phyloP scores from a whole-genome alignment of 2,329 filamentous ascomycete genomes.

The Penicillium sp. region DNA sequence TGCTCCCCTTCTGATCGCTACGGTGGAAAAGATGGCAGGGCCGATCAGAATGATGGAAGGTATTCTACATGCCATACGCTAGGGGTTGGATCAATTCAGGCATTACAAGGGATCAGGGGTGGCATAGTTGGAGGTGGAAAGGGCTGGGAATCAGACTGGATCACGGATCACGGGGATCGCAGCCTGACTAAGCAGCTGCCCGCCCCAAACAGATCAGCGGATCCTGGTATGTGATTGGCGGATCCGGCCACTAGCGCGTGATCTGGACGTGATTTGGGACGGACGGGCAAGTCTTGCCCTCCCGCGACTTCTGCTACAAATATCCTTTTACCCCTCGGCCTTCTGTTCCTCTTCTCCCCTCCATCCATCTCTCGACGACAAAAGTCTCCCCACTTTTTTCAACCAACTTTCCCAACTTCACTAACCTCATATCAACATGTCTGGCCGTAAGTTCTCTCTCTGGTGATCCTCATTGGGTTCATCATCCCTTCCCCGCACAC shows the following conservation, averaged over 20 bases:
- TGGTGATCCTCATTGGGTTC: neutral
- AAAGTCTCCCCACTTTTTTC: slow-evolving; percentile 27
- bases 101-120: neutral
- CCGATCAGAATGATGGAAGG: slow-evolving; percentile 18
- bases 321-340: slow-evolving; percentile 35
- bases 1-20: slow-evolving; percentile 38
- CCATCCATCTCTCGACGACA: slow-evolving; percentile 25
- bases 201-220: slow-evolving; percentile 17
- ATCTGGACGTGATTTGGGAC: slow-evolving; percentile 34
- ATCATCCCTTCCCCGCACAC: neutral
- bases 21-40: slow-evolving; percentile 21
- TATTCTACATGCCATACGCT: slow-evolving; percentile 10
- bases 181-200: neutral
- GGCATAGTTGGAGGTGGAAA: slow-evolving; percentile 7
- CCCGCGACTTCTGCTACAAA: slow-evolving; percentile 39
- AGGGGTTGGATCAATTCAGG: neutral
- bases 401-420: slow-evolving; percentile 23
- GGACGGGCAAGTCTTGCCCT: slow-evolving; percentile 8
- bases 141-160: slow-evolving; percentile 19
- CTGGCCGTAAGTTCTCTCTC: slow-evolving; percentile 56
- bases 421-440: slow-evolving; percentile 51
- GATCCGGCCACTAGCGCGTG: slow-evolving; percentile 37
- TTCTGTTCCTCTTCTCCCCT: slow-evolving; percentile 25
- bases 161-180: neutral
- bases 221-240: slow-evolving; percentile 41